Evolutionary conservation across 768 basidiomycete species (phyloP), one percentile per base, ranked within the genome.

Genomic region (Austroboletus eburneus): DNA sequence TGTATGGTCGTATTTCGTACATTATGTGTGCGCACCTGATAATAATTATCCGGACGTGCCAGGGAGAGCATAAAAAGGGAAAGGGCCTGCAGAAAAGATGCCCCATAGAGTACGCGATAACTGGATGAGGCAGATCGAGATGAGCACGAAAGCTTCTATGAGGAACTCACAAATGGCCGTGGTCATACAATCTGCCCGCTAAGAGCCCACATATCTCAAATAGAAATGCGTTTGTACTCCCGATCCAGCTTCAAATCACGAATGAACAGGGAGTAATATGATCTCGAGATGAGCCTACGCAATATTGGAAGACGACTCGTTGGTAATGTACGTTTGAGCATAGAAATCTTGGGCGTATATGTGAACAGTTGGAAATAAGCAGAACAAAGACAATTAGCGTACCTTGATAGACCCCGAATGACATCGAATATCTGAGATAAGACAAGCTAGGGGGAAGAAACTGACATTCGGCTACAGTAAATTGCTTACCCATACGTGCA

Each of bases 161-260:
- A 16, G 23, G 37, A 16, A 50, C 71, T 54, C 54, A 74, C 74
- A 77, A 78, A 58, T 77, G 75, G 42, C 80, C 79, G 18, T 67
- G 67, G 41, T 81, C 80, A 52, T 77, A 77, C 6, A 72, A 59
- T 39, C 73, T 67, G 12, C 80, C 80, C 4, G 71, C 66, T 36
- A 75, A 42, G 22, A 77, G 58, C 1, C 77, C 76, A 32, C 66
- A 64, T 2, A 72, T 65, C 29, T 79, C 59, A 17, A 73, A 62
- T 16, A 80, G 59, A 43, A 75, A 71, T 9, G 77, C 59, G 43
- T 81, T 76, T 9, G 69, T 62, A 25, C 77, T 75, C 9, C 79
- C 80, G 24, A 81, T 70, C 68, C 67, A 73, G 27, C 67, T 70
- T 39, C 33, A 42, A 24, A 32, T 14, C 10, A 14, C 23, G 22